These are phyloP conservation scores for Globisporangium viniferum DNA, from an alignment of 352 stramenopile genomes.

Conservation along the genomic window DNA sequence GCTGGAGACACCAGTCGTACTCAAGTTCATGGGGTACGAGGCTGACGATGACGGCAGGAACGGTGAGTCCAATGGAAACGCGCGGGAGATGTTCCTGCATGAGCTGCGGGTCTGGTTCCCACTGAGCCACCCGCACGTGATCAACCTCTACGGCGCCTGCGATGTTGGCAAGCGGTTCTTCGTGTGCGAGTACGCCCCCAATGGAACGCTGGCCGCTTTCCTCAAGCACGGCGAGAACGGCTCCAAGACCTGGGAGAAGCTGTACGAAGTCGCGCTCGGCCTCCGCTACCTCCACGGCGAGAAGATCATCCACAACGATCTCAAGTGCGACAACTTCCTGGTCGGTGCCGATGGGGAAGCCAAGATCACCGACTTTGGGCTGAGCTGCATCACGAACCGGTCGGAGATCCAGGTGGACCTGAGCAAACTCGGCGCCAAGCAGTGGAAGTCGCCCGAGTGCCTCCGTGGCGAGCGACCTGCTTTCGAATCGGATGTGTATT, in stretches of 20 bases:
- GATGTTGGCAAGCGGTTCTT: neutral
- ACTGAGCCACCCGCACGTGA: conserved; percentile 9
- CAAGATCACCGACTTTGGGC: conserved; percentile 25
- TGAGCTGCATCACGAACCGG: neutral
- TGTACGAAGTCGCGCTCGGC: conserved; percentile 19
- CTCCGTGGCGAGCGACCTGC: conserved; percentile 2
- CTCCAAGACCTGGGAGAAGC: conserved; percentile 15
- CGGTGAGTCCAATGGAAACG: no score
- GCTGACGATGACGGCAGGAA: no score
- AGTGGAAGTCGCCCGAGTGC: conserved; percentile 7
- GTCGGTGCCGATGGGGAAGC: conserved; percentile 18
- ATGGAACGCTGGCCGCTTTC: neutral
- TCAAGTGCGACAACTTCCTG: conserved; percentile 24
- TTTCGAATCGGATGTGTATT: conserved; percentile 10
- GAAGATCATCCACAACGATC: conserved; percentile 21
- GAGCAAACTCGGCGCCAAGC: neutral
- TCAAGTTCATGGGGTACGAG: no score
- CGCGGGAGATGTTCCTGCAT: neutral
- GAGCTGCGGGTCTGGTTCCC: conserved; percentile 6
- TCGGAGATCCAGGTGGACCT: neutral
- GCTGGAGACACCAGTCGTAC: no score
- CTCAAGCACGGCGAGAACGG: conserved; percentile 52
- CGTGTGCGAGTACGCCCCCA: neutral
- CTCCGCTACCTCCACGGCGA: conserved; percentile 22
- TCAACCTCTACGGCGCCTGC: conserved; percentile 2